phyloP scores from a whole-genome alignment of 257 asterid genomes.

The Eucommia ulmoides region DNA sequence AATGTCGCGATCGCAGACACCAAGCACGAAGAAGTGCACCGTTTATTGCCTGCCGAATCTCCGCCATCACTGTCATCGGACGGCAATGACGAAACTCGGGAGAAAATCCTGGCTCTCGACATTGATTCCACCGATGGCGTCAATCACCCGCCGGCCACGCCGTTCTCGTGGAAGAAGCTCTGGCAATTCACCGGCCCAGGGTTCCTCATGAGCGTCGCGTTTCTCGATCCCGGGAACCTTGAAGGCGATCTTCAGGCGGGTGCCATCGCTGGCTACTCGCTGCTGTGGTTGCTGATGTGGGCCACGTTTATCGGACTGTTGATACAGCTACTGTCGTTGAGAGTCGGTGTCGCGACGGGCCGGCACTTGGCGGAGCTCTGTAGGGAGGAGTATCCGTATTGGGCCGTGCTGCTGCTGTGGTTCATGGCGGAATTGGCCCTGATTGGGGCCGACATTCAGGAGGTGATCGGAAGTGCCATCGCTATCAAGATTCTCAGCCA shows the following conservation, averaged over 20 bases:
- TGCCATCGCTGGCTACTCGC: slow-evolving; percentile 69
- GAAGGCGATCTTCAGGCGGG: slow-evolving; percentile 89
- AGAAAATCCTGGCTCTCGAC: neutral
- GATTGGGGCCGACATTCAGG: neutral
- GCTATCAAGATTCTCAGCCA: neutral
- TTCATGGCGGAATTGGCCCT: neutral
- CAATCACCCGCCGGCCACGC: slow-evolving; percentile 33
- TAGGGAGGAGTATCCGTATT: neutral
- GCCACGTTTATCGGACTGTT: slow-evolving; percentile 69
- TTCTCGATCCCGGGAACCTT: slow-evolving; percentile 75
- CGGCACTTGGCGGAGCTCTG: neutral
- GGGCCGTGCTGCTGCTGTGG: neutral
- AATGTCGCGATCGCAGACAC: neutral
- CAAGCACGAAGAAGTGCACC: neutral
- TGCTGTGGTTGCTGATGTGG: slow-evolving; percentile 74
- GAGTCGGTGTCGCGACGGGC: slow-evolving; percentile 27
- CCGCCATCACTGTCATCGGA: neutral
- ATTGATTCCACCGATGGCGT: slow-evolving; percentile 14
- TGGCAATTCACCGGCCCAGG: slow-evolving; percentile 88
- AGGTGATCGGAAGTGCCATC: neutral
- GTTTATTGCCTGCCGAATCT: neutral
- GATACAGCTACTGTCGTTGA: slow-evolving; percentile 61
- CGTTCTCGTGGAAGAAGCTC: slow-evolving; percentile 72
- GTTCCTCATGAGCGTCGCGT: slow-evolving; percentile 70
- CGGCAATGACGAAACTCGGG: neutral